Evolutionary conservation across 495 filamentous ascomycete species (phyloP), one percentile per base, ranked within the genome.

Genomic region (Bacidia gigantensis): DNA sequence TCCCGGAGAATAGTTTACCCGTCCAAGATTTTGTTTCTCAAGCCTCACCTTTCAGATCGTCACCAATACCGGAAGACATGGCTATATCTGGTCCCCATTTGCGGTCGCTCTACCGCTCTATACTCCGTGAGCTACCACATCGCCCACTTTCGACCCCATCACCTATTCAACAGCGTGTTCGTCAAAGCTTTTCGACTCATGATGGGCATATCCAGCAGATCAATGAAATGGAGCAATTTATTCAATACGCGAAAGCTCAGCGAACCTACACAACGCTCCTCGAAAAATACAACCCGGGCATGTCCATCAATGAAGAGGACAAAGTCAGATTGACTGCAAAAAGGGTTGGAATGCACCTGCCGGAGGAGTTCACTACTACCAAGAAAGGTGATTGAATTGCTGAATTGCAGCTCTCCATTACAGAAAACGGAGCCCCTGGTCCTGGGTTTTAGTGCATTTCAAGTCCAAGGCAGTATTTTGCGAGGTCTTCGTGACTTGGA

Each of bases 221-320:
- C 43, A 75, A 81, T 32, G 74, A 83, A 55, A 84, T 77, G 0
- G 78, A 86, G 51, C 87, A 98, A 66, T 75, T 86, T 53, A 66
- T 87, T 25, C 76, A 80, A 50, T 97, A 94, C 64, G 72, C 87
- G 2, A 76, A 77, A 48, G 85, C 90, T 32, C 92, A 98, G 67
- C 71, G 89, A 17, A 76, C 76, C 65, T 95, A 97, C 60, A 74
- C 76, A 5, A 79, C 76, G 39, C 65, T 96, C 32, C 55, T 97
- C 22, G 90, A 95, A 64, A 74, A 87, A 59, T 98, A 97, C 67
- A 98, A 97, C 63, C 89, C 89, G 5, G 86, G 87, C 3, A 83
- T 89, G 79, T 69, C 69, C 44, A 80, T 90, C 79, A 79, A 82
- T 58, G 82, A 92, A 67, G 87, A 93, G 67, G 88, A 93, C 70